phyloP scores from a whole-genome alignment of 352 stramenopile species.

The Nothophytophthora sp. region DNA sequence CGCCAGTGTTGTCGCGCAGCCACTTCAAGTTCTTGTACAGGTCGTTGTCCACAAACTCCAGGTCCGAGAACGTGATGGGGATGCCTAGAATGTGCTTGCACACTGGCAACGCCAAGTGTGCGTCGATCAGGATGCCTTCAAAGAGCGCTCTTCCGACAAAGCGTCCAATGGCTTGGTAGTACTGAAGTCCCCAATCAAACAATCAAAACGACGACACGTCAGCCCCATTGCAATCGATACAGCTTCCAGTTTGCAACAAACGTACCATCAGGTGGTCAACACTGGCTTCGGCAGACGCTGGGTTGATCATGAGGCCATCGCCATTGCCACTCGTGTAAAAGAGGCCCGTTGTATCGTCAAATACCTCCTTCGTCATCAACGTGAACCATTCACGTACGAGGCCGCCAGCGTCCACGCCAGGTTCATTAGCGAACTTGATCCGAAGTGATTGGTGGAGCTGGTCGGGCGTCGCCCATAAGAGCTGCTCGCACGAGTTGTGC shows the following conservation, averaged over 20 bases:
- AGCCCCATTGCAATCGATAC: neutral
- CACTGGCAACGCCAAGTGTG: constrained; percentile 80
- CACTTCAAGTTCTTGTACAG: constrained; percentile 88
- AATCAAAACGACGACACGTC: constrained; percentile 6
- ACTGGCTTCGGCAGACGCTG: constrained; percentile 76
- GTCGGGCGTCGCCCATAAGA: constrained; percentile 80
- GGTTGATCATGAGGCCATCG: constrained; percentile 86
- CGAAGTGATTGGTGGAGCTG: constrained; percentile 87
- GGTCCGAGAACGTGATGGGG: constrained; percentile 89
- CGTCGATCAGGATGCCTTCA: constrained; percentile 87
- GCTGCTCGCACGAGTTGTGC: constrained; percentile 89
- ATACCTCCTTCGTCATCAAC: constrained; percentile 89
- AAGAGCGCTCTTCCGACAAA: constrained; percentile 89
- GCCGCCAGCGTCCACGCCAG: constrained; percentile 90
- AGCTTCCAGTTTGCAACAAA: neutral
- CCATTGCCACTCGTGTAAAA: constrained; percentile 79
- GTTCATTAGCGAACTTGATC: constrained; percentile 92
- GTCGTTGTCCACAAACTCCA: constrained; percentile 90
- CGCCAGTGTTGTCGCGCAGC: constrained; percentile 75
- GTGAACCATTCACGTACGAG: constrained; percentile 93
- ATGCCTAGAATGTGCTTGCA: constrained; percentile 92
- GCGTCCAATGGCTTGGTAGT: constrained; percentile 87
- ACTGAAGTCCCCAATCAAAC: constrained; percentile 32
- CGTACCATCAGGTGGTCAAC: constrained; percentile 85
- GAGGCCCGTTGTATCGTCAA: constrained; percentile 82